Base-by-base conservation (phyloP, 2,329 filamentous ascomycete species). In the Dryadomyces quercivorus region DNA sequence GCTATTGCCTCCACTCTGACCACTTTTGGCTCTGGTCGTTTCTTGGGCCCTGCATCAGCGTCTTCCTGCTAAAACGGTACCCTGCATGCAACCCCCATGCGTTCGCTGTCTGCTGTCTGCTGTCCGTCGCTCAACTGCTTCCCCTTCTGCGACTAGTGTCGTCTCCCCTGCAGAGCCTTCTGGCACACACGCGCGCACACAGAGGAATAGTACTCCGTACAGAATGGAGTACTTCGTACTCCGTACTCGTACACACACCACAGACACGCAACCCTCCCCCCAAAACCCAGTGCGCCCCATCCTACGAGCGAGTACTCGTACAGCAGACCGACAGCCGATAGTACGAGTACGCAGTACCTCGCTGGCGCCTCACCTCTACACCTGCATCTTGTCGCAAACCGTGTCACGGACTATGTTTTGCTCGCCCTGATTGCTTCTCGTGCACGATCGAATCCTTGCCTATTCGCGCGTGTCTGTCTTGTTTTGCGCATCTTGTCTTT, bases 381-480 rank as follows among this genome's bases (percentile, higher is more conserved):
- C 16, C n/a, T 31, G 45, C 36, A 20, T 15, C 8, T 22, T 31
- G 36, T 9, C 8, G 46, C 46, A 18, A 16, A 9, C n/a, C 12
- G 43, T 49, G 52, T 54, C 47, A 50, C 52, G 10, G 31, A n/a
- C 52, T 54, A 54, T 54, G 20, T 38, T 22, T 13, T 18, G 36
- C 10, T 3, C 2, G 2, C 21, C 3, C 5, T 20, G 3, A 15
- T 40, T 47, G 45, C 42, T 55, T 12, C 16, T 44, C 20, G 21
- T 47, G 31, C 20, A 4, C 12, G n/a, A 6, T 16, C 15, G 38
- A 21, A 20, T 2, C 2, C 16, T 5, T 7, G 36, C 13, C 16
- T 15, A 22, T 1, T 10, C 18, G 36, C 52, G 16, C 5, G 13
- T 31, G 16, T 26, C 34, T 9, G 45, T 16, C 6, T 4, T 16